phyloP scores from a whole-genome alignment of 306 rosid genomes.

The Acacia confusa region DNA sequence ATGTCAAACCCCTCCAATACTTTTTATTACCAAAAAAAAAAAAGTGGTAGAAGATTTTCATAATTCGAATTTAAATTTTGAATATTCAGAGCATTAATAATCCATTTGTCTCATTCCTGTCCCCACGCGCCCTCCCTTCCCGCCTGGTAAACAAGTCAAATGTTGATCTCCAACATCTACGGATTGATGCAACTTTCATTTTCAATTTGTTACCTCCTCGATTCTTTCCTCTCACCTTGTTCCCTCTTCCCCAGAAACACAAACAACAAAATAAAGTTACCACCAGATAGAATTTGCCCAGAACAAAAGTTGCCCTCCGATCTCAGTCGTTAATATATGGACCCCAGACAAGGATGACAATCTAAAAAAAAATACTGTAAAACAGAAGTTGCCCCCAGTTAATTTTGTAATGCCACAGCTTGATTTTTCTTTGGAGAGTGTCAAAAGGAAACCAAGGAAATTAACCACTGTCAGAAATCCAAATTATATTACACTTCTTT shows the following conservation, averaged over 20 bases:
- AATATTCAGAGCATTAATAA: neutral
- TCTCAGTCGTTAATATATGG: no score
- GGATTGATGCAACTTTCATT: neutral
- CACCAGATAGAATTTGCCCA: neutral
- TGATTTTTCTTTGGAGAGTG: conserved; percentile 6
- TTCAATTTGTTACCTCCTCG: neutral
- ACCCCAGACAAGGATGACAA: no score
- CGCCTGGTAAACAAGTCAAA: neutral
- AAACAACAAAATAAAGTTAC: neutral
- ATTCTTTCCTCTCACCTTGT: neutral
- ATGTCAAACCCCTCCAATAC: no score
- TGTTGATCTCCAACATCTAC: neutral
- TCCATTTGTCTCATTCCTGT: neutral
- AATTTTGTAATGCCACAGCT: conserved; percentile 3
- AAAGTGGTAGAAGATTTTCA: neutral
- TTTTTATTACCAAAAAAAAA: no score
- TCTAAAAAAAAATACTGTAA: no score
- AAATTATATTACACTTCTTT: conserved; percentile 34
- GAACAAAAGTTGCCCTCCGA: no score
- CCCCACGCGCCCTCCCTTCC: neutral
- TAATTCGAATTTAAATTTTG: neutral
- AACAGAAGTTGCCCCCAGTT: no score
- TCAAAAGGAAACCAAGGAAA: neutral
- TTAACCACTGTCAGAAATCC: conserved; percentile 3
- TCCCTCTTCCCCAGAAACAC: no score